Conservation (phyloP, 2,329 filamentous ascomycete species). For the Whalleya microplaca region DNA sequence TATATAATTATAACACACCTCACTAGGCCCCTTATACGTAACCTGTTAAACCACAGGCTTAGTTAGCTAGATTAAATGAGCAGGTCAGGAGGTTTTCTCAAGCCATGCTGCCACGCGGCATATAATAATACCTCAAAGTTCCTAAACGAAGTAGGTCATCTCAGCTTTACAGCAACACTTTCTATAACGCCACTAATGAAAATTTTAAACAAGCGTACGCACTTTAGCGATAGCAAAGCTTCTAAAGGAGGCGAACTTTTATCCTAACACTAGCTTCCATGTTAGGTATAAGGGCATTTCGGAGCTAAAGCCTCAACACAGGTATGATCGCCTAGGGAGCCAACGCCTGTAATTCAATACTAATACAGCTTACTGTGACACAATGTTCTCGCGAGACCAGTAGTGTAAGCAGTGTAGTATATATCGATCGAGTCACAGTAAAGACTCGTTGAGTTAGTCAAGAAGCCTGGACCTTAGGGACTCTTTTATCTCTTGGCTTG, state of each 20-base stretch:
- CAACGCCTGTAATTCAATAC: constrained; percentile 9
- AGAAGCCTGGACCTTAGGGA: constrained; percentile 11
- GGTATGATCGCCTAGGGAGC: constrained; percentile 16
- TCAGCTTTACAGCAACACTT: neutral
- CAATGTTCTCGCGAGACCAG: constrained; percentile 1
- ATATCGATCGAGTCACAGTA: constrained; percentile 17
- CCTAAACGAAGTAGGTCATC: neutral
- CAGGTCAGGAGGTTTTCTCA: no score
- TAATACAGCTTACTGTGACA: constrained; percentile 22
- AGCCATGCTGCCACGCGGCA: no score
- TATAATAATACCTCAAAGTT: no score
- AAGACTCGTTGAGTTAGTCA: constrained; percentile 14
- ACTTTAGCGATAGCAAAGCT: constrained; percentile 5
- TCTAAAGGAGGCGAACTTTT: neutral
- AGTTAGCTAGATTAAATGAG: no score
- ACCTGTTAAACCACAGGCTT: no score
- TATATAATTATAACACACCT: no score
- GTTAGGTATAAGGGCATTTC: constrained; percentile 10
- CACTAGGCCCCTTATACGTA: no score
- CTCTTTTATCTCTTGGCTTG: constrained; percentile 20
- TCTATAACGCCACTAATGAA: neutral
- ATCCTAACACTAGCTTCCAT: constrained; percentile 11
- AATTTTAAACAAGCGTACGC: neutral
- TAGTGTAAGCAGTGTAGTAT: constrained; percentile 18
- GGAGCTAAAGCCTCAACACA: constrained; percentile 10